Evolutionary conservation across 768 basidiomycete genomes (phyloP), one percentile per base, ranked within the genome.

Genomic region (Gloeostereum incarnatum): DNA sequence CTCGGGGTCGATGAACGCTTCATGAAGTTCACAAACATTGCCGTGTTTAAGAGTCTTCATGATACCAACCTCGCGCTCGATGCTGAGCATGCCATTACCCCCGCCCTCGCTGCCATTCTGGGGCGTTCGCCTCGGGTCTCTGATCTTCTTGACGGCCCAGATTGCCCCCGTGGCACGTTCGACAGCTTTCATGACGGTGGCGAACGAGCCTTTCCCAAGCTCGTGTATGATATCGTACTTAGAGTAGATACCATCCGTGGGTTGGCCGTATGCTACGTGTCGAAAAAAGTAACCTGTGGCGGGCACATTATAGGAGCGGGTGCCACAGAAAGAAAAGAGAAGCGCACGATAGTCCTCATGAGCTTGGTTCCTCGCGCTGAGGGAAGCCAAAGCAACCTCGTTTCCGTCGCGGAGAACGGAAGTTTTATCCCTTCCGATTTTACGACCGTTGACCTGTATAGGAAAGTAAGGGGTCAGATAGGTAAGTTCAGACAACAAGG

Each of bases 171-270:
- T 82, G 16, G 59, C 56, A 7, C 78, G 74, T 47, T 78, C 71
- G 31, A 92, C 65, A 1, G 87, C 91, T 54, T 83, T 86, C 63
- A 81, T 73, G 14, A 97, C 94, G 7, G 81, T 82, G 3, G 91
- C 94, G 53, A 96, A 98, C 2, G 88, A 80, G 6, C 94, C 94
- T 48, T 81, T 82, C 38, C 94, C 94, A 3, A 97, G 73, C 55
- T 86, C 81, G 36, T 63, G 55, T 22, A 68, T 64, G 26, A 86
- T 50, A 45, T 86, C 83, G 53, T 88, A 88, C 39, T 65, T 60
- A 1, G 71, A 71, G 51, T 80, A 74, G 7, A 88, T 57, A 3
- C 78, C 80, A 3, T 63, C 65, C 16, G 57, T 58, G 0, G 71
- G 63, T 10, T 62, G 59, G 0, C 71, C 68, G 20, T 53, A 61